Percentiles rank a stretch among this genome's conserved stretches.
Evolutionary conservation across 768 basidiomycete genomes (phyloP).

Genomic region (Dioszegia hungarica): DNA sequence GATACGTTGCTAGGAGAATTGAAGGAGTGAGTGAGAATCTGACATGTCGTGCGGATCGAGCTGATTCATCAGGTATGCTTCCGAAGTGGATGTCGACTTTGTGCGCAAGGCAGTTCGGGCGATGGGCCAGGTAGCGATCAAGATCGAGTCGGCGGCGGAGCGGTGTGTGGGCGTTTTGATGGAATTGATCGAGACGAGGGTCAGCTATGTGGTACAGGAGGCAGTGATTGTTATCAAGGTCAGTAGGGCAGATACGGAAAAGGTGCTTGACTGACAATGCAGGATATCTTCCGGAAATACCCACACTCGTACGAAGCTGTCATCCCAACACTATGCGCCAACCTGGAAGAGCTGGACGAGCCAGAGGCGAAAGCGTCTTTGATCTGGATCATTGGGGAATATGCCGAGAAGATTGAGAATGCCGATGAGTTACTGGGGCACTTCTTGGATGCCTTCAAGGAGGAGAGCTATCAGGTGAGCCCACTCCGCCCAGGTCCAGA

Average conservation of each 20-base stretch:
- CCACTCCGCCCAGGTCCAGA: background rate
- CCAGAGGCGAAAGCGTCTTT: constrained; percentile 96
- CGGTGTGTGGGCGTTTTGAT: constrained; percentile 90
- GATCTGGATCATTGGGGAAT: constrained; percentile 99
- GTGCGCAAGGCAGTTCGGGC: constrained; percentile 91
- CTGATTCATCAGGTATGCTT: constrained; percentile 69
- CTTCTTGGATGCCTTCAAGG: constrained; percentile 87
- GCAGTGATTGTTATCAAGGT: constrained; percentile 99
- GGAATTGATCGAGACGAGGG: constrained; percentile 84
- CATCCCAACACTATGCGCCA: constrained; percentile 89
- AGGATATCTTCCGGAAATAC: constrained; percentile 99
- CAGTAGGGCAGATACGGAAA: constrained; percentile 11
- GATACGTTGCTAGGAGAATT: constrained; percentile 91
- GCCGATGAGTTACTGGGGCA: constrained; percentile 84
- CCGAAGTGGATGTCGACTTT: constrained; percentile 97
- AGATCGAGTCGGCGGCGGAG: constrained; percentile 87
- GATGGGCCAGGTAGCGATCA: constrained; percentile 92
- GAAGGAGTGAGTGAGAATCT: constrained; percentile 66
- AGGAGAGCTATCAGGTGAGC: constrained; percentile 83
- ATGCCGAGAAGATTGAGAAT: constrained; percentile 95
- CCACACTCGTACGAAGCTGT: constrained; percentile 94
- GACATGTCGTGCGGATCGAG: background rate
- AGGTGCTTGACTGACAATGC: background rate
- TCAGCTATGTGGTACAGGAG: constrained; percentile 97
- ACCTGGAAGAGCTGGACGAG: constrained; percentile 93